These are phyloP conservation scores for Diaporthe helianthi DNA, from an alignment of 2,329 filamentous ascomycete species.

Conservation along the genomic window DNA sequence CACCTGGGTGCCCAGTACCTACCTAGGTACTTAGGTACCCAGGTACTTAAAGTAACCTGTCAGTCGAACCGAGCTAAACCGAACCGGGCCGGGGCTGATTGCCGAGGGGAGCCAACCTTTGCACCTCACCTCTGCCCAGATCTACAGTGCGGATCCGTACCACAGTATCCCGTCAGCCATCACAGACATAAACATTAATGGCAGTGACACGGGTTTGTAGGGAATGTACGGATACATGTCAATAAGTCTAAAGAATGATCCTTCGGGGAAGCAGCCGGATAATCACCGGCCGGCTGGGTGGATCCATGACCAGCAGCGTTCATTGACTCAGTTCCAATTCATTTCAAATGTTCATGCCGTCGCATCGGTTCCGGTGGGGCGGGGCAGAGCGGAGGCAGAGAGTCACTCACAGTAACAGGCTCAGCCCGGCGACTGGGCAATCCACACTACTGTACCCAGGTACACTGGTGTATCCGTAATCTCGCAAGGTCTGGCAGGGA, in stretches of 20 bases:
- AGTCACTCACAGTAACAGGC: background rate
- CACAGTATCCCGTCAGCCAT: background rate
- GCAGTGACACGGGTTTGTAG: background rate
- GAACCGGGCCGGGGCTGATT: slow-evolving; percentile 6
- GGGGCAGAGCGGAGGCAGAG: background rate
- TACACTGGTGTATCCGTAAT: no score
- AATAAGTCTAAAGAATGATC: background rate
- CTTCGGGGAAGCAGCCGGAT: background rate
- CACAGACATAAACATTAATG: background rate
- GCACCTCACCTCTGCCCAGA: no score
- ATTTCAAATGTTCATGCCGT: slow-evolving; percentile 16
- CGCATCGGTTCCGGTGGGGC: slow-evolving; percentile 12
- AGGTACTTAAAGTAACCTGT: background rate
- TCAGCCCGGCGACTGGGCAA: background rate
- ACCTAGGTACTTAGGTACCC: no score
- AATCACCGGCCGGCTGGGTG: background rate
- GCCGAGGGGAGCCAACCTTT: background rate
- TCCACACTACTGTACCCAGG: no score
- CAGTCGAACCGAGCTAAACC: background rate
- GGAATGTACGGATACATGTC: no score
- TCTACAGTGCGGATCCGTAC: no score
- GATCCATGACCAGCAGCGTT: background rate
- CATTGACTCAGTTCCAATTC: slow-evolving; percentile 10
- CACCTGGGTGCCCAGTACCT: background rate
- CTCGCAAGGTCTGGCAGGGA: background rate